Conservation (phyloP, 169 alveolate genomes). For the Babesia microti region DNA sequence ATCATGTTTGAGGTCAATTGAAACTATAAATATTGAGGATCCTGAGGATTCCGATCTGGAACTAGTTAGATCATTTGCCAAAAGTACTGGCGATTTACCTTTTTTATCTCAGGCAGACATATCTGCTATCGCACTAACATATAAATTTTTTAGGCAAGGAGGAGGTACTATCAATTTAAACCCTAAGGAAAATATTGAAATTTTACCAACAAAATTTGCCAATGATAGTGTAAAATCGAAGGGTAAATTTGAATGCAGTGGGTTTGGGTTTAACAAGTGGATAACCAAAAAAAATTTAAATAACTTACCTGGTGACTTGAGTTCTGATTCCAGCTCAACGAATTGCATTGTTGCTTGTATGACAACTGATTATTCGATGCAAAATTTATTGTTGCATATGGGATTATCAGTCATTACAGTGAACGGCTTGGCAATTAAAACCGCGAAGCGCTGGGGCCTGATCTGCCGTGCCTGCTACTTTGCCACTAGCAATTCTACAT, state of each 20-base stretch:
- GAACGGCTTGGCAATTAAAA: constrained; percentile 69
- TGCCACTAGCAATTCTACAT: constrained; percentile 38
- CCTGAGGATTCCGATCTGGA: constrained; percentile 59
- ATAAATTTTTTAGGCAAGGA: constrained; percentile 50
- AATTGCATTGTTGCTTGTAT: constrained; percentile 58
- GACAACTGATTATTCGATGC: constrained; percentile 83
- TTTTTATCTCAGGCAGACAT: constrained; percentile 69
- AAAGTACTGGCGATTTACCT: constrained; percentile 75
- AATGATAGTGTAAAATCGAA: not conserved
- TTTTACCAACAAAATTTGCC: constrained; percentile 6
- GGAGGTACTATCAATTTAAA: constrained; percentile 61
- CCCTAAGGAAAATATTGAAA: too few species aligned
- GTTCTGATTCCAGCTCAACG: constrained; percentile 5
- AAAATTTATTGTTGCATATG: constrained; percentile 75
- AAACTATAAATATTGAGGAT: constrained; percentile 37
- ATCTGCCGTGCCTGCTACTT: constrained; percentile 61
- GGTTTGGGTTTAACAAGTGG: constrained; percentile 54
- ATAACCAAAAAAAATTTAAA: constrained; percentile 51
- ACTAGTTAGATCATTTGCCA: constrained; percentile 66
- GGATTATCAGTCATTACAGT: constrained; percentile 74
- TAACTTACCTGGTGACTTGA: constrained; percentile 38
- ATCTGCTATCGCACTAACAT: constrained; percentile 72
- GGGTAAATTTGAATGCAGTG: not conserved
- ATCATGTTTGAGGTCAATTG: constrained; percentile 19
- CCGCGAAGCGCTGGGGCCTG: constrained; percentile 76